Base-by-base conservation (phyloP, 441 rosid species). In the Pelargonium hybrid region DNA sequence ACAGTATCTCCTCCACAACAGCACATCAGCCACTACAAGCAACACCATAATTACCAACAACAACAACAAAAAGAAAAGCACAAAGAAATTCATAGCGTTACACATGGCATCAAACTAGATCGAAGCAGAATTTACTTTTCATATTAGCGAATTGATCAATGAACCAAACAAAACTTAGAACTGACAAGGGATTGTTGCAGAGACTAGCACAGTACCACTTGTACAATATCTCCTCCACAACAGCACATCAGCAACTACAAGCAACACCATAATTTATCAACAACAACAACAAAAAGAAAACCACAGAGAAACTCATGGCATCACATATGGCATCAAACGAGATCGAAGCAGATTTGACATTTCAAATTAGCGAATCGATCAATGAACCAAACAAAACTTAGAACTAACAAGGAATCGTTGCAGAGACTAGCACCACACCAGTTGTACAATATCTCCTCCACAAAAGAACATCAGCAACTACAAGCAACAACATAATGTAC, bases 391-490 rank as follows among this genome's bases (percentile, higher is more conserved):
- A 23, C 26, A 23, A 23, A 23, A 23, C 26, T 23, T 23, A 23
- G 26, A 23, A 23, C 26, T 23, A 23, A 2, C 26, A 23, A 84
- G 37, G 69, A 34, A 75, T 21, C 5, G 96, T 88, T 9, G 93
- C 71, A 34, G 87, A 79, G 62, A 72, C 81, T 43, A 91, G 78
- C 29, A 88, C 63, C 65, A 82, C 45, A 67, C 76, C 59, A 29
- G 87, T 87, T 52, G 79, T 80, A 8, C 76, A 56, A 79, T 85
- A 77, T 70, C 81, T 91, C 84, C 81, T 87, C 96, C 96, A 87
- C 79, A 88, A 45, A 21, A 90, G 73, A 78, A 86, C 80, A 80
- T 93, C 97, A 61, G 86, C 79, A 62, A 85, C 98, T 93, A 70
- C 65, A 56, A 56, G 23, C 14, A 56, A 56, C 63, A 56, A 23